phyloP scores from a whole-genome alignment of 2,329 filamentous ascomycete genomes.

The Epichloe baconii region DNA sequence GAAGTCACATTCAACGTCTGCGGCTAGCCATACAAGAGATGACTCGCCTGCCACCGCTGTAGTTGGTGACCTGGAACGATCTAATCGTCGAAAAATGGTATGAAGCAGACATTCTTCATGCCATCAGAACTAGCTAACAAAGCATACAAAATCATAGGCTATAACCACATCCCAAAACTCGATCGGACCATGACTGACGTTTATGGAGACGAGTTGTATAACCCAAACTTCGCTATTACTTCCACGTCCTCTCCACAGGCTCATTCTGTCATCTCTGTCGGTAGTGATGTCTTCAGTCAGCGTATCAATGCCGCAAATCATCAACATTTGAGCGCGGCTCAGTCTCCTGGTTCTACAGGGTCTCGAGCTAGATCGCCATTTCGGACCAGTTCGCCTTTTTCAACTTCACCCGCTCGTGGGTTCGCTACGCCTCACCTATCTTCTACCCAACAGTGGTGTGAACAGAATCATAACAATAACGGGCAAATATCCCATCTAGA shows the following conservation, averaged over 20 bases:
- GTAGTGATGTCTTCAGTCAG: constrained; percentile 55
- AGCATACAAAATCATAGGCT: constrained; percentile 33
- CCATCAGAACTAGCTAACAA: constrained; percentile 13
- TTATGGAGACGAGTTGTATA: constrained; percentile 76
- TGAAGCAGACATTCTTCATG: constrained; percentile 11
- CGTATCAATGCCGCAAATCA: constrained; percentile 68
- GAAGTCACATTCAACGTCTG: constrained; percentile 39
- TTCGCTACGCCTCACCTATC: constrained; percentile 22
- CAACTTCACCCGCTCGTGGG: constrained; percentile 27
- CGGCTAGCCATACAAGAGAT: constrained; percentile 42
- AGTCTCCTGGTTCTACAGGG: constrained; percentile 33
- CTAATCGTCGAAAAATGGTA: constrained; percentile 42
- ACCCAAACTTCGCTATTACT: constrained; percentile 49
- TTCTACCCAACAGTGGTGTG: constrained; percentile 45
- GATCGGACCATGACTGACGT: constrained; percentile 78
- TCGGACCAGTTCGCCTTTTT: constrained; percentile 52
- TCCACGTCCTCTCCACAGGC: constrained; percentile 38
- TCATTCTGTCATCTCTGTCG: constrained; percentile 32
- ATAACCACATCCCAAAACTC: constrained; percentile 54
- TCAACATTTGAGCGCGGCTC: constrained; percentile 50
- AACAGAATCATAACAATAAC: constrained; percentile 38
- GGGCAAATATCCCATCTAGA: constrained; percentile 24
- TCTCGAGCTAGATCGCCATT: constrained; percentile 70
- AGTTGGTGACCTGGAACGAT: constrained; percentile 33
- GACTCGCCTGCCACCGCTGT: constrained; percentile 48